These are phyloP conservation scores for Emmonsiellopsis sp. DNA, from an alignment of 2,329 filamentous ascomycete genomes.

Conservation along the genomic window DNA sequence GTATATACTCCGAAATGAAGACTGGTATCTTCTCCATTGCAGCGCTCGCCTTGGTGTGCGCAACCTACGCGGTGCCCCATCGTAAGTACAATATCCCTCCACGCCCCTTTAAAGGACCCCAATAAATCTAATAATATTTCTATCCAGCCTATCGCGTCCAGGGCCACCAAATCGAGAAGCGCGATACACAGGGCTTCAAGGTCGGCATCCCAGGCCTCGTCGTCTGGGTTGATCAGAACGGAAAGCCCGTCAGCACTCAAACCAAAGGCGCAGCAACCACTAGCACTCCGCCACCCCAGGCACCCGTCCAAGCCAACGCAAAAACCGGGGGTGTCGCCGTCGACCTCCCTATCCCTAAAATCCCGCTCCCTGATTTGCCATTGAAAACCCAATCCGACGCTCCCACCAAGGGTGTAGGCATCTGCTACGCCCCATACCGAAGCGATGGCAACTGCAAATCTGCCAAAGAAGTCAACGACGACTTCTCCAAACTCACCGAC, in stretches of 20 bases:
- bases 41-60: conserved; percentile 30
- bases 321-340: neutral
- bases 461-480: conserved; percentile 50
- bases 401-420: conserved; percentile 32
- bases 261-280: conserved; percentile 39
- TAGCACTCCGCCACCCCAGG: conserved; percentile 39
- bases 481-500: conserved; percentile 50
- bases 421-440: conserved; percentile 52
- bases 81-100: conserved; percentile 14
- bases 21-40: conserved; percentile 27
- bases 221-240: conserved; percentile 52
- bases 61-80: conserved; percentile 35
- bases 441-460: conserved; percentile 56
- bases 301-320: neutral
- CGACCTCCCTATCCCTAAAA: neutral
- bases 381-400: neutral
- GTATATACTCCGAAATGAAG: conserved; percentile 35
- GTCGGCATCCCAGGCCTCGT: conserved; percentile 42
- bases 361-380: neutral
- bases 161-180: conserved; percentile 19
- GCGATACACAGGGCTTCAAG: conserved; percentile 24
- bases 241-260: conserved; percentile 38
- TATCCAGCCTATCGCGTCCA: conserved; percentile 19
- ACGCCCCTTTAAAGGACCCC: neutral
- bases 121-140: neutral